Percentiles rank a stretch among this genome's conserved stretches.
Conservation (phyloP, 768 basidiomycete genomes). For the Leccinum variicolor region DNA sequence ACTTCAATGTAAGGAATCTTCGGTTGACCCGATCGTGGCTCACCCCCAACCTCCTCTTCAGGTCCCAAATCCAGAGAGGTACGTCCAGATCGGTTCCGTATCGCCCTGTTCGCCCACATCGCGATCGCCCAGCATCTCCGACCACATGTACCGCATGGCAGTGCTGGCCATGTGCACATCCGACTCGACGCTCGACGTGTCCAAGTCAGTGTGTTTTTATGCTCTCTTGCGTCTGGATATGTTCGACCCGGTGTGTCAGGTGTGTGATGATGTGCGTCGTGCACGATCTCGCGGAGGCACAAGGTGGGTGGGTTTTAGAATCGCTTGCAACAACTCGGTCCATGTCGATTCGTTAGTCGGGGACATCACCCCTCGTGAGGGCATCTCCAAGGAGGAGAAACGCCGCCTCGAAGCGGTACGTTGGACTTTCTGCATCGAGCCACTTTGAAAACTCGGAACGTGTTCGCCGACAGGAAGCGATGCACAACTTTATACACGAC, state of each 20-base stretch:
- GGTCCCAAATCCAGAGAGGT: constrained; percentile 89
- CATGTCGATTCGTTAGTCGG: constrained; percentile 54
- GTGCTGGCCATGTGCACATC: constrained; percentile 87
- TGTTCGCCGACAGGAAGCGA: constrained; percentile 60
- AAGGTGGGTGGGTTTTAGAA: constrained; percentile 45
- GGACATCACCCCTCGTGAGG: constrained; percentile 89
- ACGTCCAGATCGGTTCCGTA: neutral
- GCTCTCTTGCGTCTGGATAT: neutral
- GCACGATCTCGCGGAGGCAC: constrained; percentile 95
- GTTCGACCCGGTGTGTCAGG: constrained; percentile 7
- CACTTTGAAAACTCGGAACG: neutral
- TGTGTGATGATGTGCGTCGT: constrained; percentile 89
- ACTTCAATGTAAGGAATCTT: constrained; percentile 49
- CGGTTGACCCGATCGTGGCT: neutral
- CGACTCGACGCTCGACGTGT: constrained; percentile 64
- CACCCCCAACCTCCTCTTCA: constrained; percentile 27
- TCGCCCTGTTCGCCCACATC: neutral
- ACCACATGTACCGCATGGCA: constrained; percentile 98
- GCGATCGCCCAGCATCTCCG: constrained; percentile 62
- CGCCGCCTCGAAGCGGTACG: constrained; percentile 66
- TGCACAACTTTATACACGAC: constrained; percentile 83
- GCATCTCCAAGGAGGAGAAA: constrained; percentile 81
- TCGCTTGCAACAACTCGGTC: neutral
- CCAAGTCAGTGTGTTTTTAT: constrained; percentile 49
- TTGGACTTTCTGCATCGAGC: neutral